Evolutionary conservation across 768 basidiomycete genomes (phyloP).

Genomic region (Lactifluus piperatus): DNA sequence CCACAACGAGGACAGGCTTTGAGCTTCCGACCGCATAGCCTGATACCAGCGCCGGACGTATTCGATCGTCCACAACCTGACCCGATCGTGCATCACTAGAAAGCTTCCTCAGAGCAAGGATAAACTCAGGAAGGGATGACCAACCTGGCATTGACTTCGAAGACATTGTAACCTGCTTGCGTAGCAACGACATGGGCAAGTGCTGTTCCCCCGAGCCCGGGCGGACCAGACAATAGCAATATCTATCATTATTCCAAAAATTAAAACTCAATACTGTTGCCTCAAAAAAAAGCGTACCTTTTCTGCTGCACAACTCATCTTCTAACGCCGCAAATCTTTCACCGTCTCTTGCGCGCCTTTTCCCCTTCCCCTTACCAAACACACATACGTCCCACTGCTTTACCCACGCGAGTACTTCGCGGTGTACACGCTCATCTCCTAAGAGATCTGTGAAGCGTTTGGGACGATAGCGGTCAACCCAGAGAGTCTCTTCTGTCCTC

Average conservation of each 20-base stretch:
- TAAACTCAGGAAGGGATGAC: conserved; percentile 1
- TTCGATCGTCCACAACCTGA: conserved; percentile 78
- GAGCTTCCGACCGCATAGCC: conserved; percentile 70
- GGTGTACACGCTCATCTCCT: conserved; percentile 91
- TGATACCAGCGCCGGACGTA: conserved; percentile 84
- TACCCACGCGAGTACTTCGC: conserved; percentile 89
- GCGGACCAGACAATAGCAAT: conserved; percentile 89
- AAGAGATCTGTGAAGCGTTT: conserved; percentile 82
- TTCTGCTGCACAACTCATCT: conserved; percentile 58
- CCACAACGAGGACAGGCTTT: conserved; percentile 83
- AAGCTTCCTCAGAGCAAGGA: neutral
- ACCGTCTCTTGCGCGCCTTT: conserved; percentile 50
- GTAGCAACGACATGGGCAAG: conserved; percentile 85
- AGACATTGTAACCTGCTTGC: conserved; percentile 89
- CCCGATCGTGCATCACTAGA: conserved; percentile 87
- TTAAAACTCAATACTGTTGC: neutral
- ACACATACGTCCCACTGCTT: conserved; percentile 99
- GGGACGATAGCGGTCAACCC: conserved; percentile 94
- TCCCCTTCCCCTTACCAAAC: conserved; percentile 62
- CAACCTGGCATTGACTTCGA: conserved; percentile 94
- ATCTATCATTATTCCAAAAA: too few relatives aligned
- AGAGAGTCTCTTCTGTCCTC: conserved; percentile 37
- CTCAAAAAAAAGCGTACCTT: conserved; percentile 38
- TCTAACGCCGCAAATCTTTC: conserved; percentile 38
- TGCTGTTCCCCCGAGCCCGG: conserved; percentile 95